Percentiles rank a stretch among this genome's conserved stretches.
Evolutionary conservation across 2,329 filamentous ascomycete species (phyloP).

Genomic region (Cercospora berteroae): DNA sequence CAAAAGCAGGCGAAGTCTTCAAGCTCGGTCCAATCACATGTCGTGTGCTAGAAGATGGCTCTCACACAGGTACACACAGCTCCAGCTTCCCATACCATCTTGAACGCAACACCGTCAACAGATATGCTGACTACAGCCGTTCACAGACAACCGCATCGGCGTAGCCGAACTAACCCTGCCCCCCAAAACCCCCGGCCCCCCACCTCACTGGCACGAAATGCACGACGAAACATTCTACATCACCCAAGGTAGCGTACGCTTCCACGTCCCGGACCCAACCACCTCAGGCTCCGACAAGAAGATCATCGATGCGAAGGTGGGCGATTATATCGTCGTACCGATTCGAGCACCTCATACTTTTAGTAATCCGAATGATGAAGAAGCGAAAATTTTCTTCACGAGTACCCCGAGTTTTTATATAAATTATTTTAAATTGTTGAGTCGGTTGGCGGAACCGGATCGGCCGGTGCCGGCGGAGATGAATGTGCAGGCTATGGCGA

Average conservation of each 20-base stretch:
- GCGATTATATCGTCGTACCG: constrained; percentile 57
- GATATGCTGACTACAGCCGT: background rate
- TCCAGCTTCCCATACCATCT: too few relatives aligned
- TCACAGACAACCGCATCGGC: constrained; percentile 49
- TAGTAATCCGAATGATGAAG: constrained; percentile 54
- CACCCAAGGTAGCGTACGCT: constrained; percentile 53
- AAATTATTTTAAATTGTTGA: constrained; percentile 56
- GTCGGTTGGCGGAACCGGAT: constrained; percentile 46
- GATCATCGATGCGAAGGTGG: constrained; percentile 49
- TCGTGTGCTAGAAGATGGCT: constrained; percentile 53
- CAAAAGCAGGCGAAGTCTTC: constrained; percentile 50
- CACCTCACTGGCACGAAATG: constrained; percentile 57
- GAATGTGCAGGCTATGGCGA: constrained; percentile 50
- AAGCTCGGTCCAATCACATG: constrained; percentile 52
- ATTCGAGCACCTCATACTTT: constrained; percentile 57
- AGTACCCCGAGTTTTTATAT: constrained; percentile 58
- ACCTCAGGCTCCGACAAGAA: background rate
- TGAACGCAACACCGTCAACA: background rate
- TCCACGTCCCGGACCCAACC: constrained; percentile 45
- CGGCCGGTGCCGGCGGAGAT: constrained; percentile 50
- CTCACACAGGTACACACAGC: constrained; percentile 43
- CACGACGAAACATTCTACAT: constrained; percentile 59
- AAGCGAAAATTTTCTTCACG: constrained; percentile 58
- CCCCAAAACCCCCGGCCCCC: constrained; percentile 48
- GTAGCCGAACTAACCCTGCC: constrained; percentile 51